phyloP scores from a whole-genome alignment of 768 basidiomycete genomes.

The Podaxis sp. region DNA sequence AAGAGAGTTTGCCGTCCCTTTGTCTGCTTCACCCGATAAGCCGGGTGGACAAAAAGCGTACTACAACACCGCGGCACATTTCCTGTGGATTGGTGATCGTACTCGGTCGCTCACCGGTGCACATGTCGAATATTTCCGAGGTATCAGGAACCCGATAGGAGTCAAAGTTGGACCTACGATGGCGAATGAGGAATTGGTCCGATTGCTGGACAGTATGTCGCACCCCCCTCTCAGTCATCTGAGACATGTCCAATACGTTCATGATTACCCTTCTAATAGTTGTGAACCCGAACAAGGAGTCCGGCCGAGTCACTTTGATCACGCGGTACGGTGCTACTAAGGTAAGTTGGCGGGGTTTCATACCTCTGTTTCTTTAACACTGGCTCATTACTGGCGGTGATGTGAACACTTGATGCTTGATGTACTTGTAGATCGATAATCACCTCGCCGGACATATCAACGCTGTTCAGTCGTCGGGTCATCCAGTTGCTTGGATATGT shows the following conservation, averaged over 20 bases:
- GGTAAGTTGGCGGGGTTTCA: slow-evolving; percentile 36
- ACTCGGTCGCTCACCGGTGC: slow-evolving; percentile 91
- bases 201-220: slow-evolving; percentile 70
- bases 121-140: slow-evolving; percentile 94
- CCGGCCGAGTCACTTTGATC: slow-evolving; percentile 85
- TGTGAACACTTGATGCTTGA: slow-evolving; percentile 7
- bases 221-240: neutral
- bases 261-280: slow-evolving; percentile 43
- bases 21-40: slow-evolving; percentile 20
- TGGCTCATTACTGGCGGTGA: neutral
- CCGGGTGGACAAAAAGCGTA: slow-evolving; percentile 35
- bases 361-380: neutral
- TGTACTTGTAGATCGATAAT: slow-evolving; percentile 57
- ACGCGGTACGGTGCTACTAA: slow-evolving; percentile 91
- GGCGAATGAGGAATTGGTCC: slow-evolving; percentile 71
- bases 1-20: slow-evolving; percentile 53
- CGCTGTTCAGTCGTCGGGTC: slow-evolving; percentile 75
- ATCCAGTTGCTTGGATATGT: slow-evolving; percentile 92
- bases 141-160: slow-evolving; percentile 91
- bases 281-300: slow-evolving; percentile 82
- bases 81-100: slow-evolving; percentile 97
- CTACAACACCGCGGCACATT: slow-evolving; percentile 93
- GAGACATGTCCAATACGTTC: neutral
- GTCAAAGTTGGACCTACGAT: slow-evolving; percentile 95
- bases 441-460: slow-evolving; percentile 79